Base-by-base conservation (phyloP, 176 grass and related monocot genomes). In the Eremochloa ophiuroides region DNA sequence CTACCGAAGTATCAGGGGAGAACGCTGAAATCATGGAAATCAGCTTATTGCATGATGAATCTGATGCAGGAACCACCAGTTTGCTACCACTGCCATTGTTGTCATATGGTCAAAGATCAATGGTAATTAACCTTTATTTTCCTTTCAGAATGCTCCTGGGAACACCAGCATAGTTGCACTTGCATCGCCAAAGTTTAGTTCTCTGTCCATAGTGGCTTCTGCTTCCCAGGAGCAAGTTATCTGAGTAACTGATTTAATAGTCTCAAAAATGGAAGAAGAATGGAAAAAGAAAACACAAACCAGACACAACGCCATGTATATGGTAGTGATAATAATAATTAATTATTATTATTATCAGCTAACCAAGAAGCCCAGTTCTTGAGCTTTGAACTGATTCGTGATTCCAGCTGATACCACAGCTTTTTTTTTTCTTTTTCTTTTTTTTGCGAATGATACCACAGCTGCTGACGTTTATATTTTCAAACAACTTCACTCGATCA, bases 71-170 rank as follows among this genome's bases (percentile, higher is more conserved):
- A 69, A 70, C 82, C 31, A 71, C 77, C 38, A 17, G 83, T 80
- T 85, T 92, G 62, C 81, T 89, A 72, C 88, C 79, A 58, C 46
- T 78, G 35, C 82, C 87, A 44, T 48, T 84, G 71, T 76, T 85
- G 55, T 87, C 89, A 83, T 89, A 59, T 62, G 75, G 83, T 53
- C 74, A 76, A 77, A 67, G 62, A 83, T 85, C 84, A 26, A 89
- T 86, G 82, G 89, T 85, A 70, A 92, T 47, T 79, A 73, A 48
- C 26, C 38, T 78, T 82, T 42, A 16, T 40, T 71, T 66, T 58
- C 7, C 14, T 48, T 79, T 60, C 62, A 73, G 79, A 30, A 65
- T 76, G 11, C 62, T 20, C 61, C 28, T 71, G 34, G n/a, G 43
- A 59, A 53, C 15, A 62, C 5, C 74, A 22, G 5, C 20, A 47